Evolutionary conservation across 2,329 filamentous ascomycete genomes (phyloP), one percentile per base, ranked within the genome.

Genomic region (Leptoxyphium fumago): DNA sequence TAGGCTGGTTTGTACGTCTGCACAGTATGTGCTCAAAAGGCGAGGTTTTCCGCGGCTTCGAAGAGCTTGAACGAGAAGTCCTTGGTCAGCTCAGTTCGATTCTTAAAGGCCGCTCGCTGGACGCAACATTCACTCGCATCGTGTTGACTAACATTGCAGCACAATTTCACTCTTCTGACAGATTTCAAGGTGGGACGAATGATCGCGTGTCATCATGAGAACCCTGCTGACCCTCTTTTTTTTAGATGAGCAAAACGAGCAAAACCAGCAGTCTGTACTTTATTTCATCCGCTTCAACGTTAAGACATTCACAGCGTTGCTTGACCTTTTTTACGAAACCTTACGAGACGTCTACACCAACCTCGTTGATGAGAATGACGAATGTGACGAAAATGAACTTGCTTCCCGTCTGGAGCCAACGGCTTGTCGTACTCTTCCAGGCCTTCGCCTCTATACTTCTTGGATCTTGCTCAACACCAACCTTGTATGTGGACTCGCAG

Each of bases 1-100:
- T 80, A 40, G 76, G 78, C 42, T 91, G 87, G 81, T 94, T 95
- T 55, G 75, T 89, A 47, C 80, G 82, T 52, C 73, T 95, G 38
- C 89, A 95, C 59, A 85, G 85, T 40, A 78, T 82, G 57, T 89
- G 84, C 61, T 89, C 83, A 64, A 80, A 80, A 48, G 87, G 85
- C 29, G 72, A 81, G 47, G 73, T 78, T 39, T 88, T 91, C 54
- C 66, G 77, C 1, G 78, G 81, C 48, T 82, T 87, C 50, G 75
- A 81, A 43, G 87, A 94, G 59, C 69, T 95, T 26, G 88, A 95
- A 62, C 78, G 78, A 46, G 86, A 94, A 60, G 82, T 96, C 10
- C 70, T 94, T 47, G 80, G 82, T 53, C 82, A 87, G 41, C 67
- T 94, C 32, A 74, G 79, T 40, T 74, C 82, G 51, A 77, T 84